Evolutionary conservation across 2,329 filamentous ascomycete species (phyloP).

Genomic region (Talaromyces sp.): DNA sequence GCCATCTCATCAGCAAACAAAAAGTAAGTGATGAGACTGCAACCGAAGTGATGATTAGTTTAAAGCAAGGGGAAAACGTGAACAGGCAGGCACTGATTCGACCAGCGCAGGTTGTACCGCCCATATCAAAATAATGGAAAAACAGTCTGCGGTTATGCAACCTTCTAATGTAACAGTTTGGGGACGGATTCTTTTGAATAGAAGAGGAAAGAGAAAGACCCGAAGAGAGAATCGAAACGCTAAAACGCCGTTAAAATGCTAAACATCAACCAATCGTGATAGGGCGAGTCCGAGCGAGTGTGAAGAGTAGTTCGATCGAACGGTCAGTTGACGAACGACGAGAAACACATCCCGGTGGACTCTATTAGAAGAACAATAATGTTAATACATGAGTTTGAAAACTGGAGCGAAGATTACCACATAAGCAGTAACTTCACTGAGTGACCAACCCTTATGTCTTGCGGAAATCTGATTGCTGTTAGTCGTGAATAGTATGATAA

Average conservation of each 20-base stretch:
- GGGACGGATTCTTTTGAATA: constrained; percentile 21
- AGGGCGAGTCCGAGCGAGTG: constrained; percentile 19
- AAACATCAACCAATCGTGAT: constrained; percentile 40
- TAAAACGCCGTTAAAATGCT: constrained; percentile 46
- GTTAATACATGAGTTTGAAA: constrained; percentile 29
- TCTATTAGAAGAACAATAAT: constrained; percentile 22
- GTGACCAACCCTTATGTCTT: constrained; percentile 46
- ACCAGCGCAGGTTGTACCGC: constrained; percentile 42
- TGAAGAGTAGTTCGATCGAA: constrained; percentile 13
- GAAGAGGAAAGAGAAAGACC: constrained; percentile 22
- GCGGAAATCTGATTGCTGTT: constrained; percentile 55
- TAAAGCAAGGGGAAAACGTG: constrained; percentile 21
- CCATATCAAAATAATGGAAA: constrained; percentile 22
- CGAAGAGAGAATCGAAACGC: constrained; percentile 34
- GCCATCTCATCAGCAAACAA: constrained; percentile 4
- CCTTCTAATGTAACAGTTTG: constrained; percentile 38
- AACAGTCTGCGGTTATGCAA: constrained; percentile 34
- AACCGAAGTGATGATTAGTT: constrained; percentile 15
- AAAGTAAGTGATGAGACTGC: constrained; percentile 9
- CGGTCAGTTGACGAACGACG: constrained; percentile 20
- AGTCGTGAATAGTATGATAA: constrained; percentile 16
- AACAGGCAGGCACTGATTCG: constrained; percentile 40
- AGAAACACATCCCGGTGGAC: constrained; percentile 14
- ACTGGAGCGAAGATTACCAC: constrained; percentile 19
- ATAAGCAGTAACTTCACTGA: constrained; percentile 20